Base-by-base conservation (phyloP, 1,284 basidiomycete species). In the Sporisorium scitamineum region DNA sequence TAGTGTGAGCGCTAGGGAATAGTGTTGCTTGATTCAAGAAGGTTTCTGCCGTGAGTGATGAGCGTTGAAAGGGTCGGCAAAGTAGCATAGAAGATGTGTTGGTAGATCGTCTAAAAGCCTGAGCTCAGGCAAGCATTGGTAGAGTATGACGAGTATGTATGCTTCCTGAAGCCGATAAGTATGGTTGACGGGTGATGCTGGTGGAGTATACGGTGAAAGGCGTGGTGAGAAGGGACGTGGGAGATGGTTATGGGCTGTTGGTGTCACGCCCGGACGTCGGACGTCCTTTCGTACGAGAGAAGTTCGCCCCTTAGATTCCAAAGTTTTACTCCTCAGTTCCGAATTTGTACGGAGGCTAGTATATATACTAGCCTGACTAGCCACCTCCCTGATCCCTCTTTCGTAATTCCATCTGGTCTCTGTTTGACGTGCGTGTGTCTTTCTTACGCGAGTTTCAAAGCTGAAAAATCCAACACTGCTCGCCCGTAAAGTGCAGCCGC, bases 401-500 rank as follows among this genome's bases (percentile, higher is more conserved):
- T n/a, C n/a, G n/a, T n/a, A n/a, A n/a, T n/a, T n/a, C n/a, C n/a
- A n/a, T n/a, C 20, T n/a, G 18, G 39, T 39, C 34, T 37, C 18
- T 18, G 37, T 18, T n/a, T 39, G 37, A 39, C 18, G 16, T 39
- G 37, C 18, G 18, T n/a, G 37, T 39, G 37, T 39, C 3, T 39
- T 18, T n/a, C 37, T 37, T 16, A 39, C 37, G 37, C 37, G 16
- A 39, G 18, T 18, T n/a, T 39, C 18, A 39, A n/a, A 5, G 16
- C 16, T 32, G n/a, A 24, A 26, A 22, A 24, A 39, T 53, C 39
- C 39, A 42, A 42, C 39, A 42, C n/a, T 16, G 6, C 34, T 11
- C 8, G 6, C 53, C 53, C 60, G 60, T 63, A 63, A 63, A 63
- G 48, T 63, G 37, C 48, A 47, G 29, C 54, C 61, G 54, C 61